These are phyloP conservation scores for Penicillium fimorum DNA, from an alignment of 495 filamentous ascomycete genomes.

Conservation along the genomic window DNA sequence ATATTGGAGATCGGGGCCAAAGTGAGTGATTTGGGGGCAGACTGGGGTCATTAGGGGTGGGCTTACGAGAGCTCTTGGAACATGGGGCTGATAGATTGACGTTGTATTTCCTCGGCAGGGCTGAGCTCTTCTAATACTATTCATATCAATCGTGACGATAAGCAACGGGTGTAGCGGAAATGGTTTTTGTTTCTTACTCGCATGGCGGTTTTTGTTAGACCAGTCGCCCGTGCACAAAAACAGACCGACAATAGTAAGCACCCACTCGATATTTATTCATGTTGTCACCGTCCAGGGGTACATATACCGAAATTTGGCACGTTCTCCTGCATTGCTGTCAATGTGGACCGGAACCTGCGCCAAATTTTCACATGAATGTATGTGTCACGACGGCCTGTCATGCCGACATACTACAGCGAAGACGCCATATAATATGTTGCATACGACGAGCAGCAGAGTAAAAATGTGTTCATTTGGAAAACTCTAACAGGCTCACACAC, in stretches of 20 bases:
- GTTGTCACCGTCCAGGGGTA: background rate
- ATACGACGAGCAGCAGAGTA: background rate
- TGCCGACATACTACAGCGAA: background rate
- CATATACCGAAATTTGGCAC: background rate
- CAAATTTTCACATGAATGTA: background rate
- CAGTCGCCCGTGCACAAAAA: no score
- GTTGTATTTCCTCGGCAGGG: background rate
- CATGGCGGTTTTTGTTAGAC: background rate
- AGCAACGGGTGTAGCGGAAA: background rate
- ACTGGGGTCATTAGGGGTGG: background rate
- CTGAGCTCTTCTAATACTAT: background rate
- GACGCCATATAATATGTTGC: background rate
- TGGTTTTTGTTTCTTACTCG: background rate
- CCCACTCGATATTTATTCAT: background rate
- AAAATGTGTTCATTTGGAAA: background rate
- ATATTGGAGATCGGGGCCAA: background rate
- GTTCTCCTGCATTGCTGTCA: background rate
- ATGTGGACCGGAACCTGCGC: background rate
- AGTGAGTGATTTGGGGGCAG: background rate
- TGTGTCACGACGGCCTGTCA: no score
- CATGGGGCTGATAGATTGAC: background rate
- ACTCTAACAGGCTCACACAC: background rate
- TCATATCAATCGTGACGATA: background rate
- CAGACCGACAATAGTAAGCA: background rate
- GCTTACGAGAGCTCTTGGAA: background rate